Evolutionary conservation across 257 asterid species (phyloP).

Genomic region (Cinchona pubescens): DNA sequence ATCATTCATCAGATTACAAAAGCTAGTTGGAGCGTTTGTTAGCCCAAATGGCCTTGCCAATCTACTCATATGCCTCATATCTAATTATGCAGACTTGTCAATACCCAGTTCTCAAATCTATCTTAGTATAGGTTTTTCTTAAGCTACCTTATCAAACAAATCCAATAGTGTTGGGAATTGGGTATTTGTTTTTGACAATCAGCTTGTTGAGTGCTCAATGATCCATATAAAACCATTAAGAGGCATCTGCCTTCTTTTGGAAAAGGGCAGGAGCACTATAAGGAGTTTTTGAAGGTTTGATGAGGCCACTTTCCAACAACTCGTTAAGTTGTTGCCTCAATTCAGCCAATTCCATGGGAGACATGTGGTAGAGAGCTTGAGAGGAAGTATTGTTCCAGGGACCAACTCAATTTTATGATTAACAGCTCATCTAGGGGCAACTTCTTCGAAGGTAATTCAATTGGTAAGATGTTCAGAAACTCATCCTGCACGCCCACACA

Average conservation of each 20-base stretch:
- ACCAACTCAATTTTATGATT: not conserved
- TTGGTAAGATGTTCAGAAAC: too few relatives aligned
- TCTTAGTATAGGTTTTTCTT: not conserved
- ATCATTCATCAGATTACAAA: not conserved
- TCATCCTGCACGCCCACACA: not conserved
- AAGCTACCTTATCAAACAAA: not conserved
- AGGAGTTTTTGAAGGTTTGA: not conserved
- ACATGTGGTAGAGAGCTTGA: not conserved
- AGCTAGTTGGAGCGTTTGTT: not conserved
- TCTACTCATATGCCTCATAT: not conserved
- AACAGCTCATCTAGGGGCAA: not conserved
- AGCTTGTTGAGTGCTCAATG: not conserved
- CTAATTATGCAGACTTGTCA: not conserved
- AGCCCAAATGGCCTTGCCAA: not conserved
- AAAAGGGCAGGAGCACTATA: not conserved
- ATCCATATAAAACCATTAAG: not conserved
- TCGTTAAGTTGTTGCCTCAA: not conserved
- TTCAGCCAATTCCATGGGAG: not conserved
- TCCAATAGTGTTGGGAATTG: not conserved
- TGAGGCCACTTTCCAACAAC: not conserved
- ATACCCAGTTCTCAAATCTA: not conserved
- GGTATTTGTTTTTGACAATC: not conserved
- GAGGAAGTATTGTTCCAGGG: too few relatives aligned
- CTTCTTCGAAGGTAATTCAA: not conserved
- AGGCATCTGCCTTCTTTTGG: not conserved